Evolutionary conservation across 306 rosid genomes (phyloP).

Genomic region (Mimosa bimucronata): DNA sequence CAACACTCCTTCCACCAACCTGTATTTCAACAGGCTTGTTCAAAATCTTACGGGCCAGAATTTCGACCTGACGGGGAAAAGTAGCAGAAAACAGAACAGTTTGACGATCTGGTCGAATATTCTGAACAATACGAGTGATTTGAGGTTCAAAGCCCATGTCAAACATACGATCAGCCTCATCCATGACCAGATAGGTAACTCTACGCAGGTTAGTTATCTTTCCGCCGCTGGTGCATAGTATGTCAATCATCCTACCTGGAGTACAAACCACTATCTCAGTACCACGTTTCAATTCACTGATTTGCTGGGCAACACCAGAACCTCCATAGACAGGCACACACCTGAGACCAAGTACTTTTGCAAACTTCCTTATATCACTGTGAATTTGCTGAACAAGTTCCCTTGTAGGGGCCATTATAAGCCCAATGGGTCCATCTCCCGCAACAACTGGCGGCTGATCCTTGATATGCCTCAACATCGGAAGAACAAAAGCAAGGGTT

Average conservation of each 20-base stretch:
- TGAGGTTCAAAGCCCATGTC: constrained; percentile 99
- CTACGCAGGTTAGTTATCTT: constrained; percentile 89
- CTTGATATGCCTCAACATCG: constrained; percentile 98
- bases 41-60: constrained; percentile 81
- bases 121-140: constrained; percentile 91
- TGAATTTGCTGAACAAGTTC: constrained; percentile 98
- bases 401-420: constrained; percentile 95
- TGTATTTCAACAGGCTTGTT: constrained; percentile 89
- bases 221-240: constrained; percentile 93
- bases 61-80: constrained; percentile 92
- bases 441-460: constrained; percentile 92
- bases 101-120: constrained; percentile 85
- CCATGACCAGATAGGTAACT: constrained; percentile 92
- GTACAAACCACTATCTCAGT: constrained; percentile 97
- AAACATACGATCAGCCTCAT: constrained; percentile 98
- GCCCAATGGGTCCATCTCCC: constrained; percentile 97
- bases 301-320: constrained; percentile 98
- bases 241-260: constrained; percentile 98
- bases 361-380: constrained; percentile 77
- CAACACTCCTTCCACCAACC: constrained; percentile 98
- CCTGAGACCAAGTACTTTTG: constrained; percentile 76
- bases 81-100: constrained; percentile 94
- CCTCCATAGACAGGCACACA: constrained; percentile 98
- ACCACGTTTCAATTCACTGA: constrained; percentile 95
- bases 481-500: constrained; percentile 93